Percentiles rank a stretch among this genome's conserved stretches.
These are phyloP conservation scores for Fusarium gaditjirri DNA, from an alignment of 2,329 filamentous ascomycete species.

Conservation along the genomic window DNA sequence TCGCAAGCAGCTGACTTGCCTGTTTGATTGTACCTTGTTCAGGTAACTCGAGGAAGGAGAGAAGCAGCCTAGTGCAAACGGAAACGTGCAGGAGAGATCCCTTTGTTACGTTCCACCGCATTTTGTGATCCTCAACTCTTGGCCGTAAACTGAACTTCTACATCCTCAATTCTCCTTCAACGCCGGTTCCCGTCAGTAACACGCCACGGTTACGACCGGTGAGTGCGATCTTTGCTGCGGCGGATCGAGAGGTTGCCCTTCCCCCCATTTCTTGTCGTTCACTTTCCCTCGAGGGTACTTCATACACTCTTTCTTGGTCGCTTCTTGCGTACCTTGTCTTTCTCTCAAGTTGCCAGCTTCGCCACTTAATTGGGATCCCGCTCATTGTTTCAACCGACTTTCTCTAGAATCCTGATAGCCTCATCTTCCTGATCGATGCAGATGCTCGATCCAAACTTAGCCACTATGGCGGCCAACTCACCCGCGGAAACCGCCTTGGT, in stretches of 20 bases:
- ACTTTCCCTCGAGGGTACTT: neutral
- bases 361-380: neutral
- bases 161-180: constrained; percentile 24
- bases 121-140: constrained; percentile 32
- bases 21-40: neutral
- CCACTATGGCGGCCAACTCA: constrained; percentile 32
- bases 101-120: constrained; percentile 35
- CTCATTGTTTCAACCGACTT: neutral
- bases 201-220: constrained; percentile 22
- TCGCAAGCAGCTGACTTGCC: constrained; percentile 7
- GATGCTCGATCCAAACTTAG: constrained; percentile 3
- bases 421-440: neutral
- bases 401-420: neutral
- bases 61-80: constrained; percentile 17
- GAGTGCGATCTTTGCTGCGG: constrained; percentile 16
- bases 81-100: constrained; percentile 26
- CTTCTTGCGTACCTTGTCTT: neutral
- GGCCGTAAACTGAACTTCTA: constrained; percentile 12
- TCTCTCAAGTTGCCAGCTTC: neutral
- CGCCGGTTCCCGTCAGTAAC: constrained; percentile 23
- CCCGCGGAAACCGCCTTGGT: constrained; percentile 31
- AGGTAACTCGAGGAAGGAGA: constrained; percentile 18
- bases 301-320: neutral
- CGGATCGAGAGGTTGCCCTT: neutral
- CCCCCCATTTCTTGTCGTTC: neutral